Percentiles rank a stretch among this genome's conserved stretches.
Conservation (phyloP, 176 grass and related monocot species). For the Carex myosuroides region DNA sequence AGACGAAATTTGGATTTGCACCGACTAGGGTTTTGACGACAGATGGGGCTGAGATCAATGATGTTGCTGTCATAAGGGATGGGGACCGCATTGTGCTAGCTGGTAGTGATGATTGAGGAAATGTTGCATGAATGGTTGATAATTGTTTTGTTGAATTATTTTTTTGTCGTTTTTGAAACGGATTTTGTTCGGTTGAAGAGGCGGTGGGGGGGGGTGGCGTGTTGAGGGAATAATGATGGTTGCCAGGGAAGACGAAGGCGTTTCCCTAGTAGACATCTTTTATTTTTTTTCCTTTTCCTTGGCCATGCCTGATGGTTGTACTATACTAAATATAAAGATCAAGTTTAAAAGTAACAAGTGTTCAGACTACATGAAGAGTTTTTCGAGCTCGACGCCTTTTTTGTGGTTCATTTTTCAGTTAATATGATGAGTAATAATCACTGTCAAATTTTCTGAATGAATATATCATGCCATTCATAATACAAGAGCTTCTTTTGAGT, state of each 20-base stretch:
- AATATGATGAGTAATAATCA: neutral
- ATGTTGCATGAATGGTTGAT: neutral
- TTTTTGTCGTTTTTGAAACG: neutral
- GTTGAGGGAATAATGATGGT: neutral
- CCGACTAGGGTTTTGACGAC: constrained; percentile 47
- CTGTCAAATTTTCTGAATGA: neutral
- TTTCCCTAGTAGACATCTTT: neutral
- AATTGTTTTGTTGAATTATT: neutral
- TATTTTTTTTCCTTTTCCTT: neutral
- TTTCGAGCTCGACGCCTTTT: neutral
- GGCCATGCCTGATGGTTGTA: neutral
- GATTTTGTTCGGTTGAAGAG: neutral
- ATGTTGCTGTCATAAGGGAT: constrained; percentile 68
- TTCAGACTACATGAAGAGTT: neutral
- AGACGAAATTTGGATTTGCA: constrained; percentile 42
- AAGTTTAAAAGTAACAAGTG: neutral
- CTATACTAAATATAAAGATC: neutral
- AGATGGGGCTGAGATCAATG: constrained; percentile 75
- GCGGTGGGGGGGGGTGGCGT: neutral
- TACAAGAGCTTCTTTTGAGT: neutral
- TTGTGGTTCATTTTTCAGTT: neutral
- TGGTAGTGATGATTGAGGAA: constrained; percentile 24
- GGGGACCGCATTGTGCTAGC: constrained; percentile 67
- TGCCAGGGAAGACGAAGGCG: neutral
- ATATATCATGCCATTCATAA: neutral